phyloP scores from a whole-genome alignment of 1,284 basidiomycete species.

The Pseudozyma pruni region DNA sequence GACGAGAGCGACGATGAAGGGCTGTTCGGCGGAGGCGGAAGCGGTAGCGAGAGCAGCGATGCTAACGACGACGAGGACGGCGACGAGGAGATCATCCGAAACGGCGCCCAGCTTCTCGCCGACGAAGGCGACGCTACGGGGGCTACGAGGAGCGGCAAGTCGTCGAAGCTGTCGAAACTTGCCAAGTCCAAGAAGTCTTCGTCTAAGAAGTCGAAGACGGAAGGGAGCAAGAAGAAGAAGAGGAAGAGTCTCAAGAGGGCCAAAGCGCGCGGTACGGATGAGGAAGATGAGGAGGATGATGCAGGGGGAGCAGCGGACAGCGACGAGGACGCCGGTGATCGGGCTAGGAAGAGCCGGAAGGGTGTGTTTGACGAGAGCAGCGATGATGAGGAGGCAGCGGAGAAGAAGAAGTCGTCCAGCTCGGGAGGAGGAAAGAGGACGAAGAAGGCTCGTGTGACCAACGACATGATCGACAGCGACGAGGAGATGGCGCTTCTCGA shows the following conservation, averaged over 20 bases:
- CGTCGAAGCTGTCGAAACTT: constrained; percentile 21
- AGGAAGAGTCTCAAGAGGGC: constrained; percentile 44
- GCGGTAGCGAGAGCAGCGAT: constrained; percentile 26
- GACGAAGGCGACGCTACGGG: constrained; percentile 30
- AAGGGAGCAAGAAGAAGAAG: constrained; percentile 44
- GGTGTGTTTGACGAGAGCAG: constrained; percentile 39
- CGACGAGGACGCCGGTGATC: constrained; percentile 13
- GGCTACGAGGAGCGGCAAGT: constrained; percentile 17
- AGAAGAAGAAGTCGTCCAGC: constrained; percentile 12
- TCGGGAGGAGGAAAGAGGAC: constrained; percentile 21
- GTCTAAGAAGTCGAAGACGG: constrained; percentile 6
- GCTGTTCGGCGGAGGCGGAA: constrained; percentile 25
- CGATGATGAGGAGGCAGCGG: constrained; percentile 38
- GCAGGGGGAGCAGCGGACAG: constrained; percentile 15
- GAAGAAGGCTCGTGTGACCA: constrained; percentile 40
- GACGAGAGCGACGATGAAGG: constrained; percentile 42
- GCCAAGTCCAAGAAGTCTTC: constrained; percentile 23
- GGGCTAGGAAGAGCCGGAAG: constrained; percentile 27
- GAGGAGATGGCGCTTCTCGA: constrained; percentile 58
- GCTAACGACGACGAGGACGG: constrained; percentile 44
- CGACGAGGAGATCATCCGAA: constrained; percentile 49
- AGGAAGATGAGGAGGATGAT: constrained; percentile 10
- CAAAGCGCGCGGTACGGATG: constrained; percentile 31
- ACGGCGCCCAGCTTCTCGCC: constrained; percentile 38
- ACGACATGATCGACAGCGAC: constrained; percentile 62